Evolutionary conservation across 2,329 filamentous ascomycete genomes (phyloP).

Genomic region (Metarhizium sp.): DNA sequence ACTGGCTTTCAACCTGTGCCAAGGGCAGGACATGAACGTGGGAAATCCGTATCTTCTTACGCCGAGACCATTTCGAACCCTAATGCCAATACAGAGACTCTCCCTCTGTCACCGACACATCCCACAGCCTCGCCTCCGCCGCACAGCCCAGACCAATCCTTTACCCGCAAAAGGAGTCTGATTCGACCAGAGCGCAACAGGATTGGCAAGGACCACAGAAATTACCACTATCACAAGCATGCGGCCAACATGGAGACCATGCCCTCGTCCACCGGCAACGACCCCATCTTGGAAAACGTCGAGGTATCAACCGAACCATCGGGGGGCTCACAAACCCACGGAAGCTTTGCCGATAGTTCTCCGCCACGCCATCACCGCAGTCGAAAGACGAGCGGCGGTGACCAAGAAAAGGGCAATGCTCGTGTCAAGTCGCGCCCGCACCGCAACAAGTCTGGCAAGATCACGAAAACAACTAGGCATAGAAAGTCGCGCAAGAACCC

Average conservation of each 20-base stretch:
- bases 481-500: constrained; percentile 36
- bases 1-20: constrained; percentile 42
- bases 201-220: constrained; percentile 79
- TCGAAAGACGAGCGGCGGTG: constrained; percentile 21
- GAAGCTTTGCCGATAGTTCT: constrained; percentile 36
- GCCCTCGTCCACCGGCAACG: constrained; percentile 87
- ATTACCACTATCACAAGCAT: constrained; percentile 93
- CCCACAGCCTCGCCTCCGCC: constrained; percentile 21
- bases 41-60: constrained; percentile 48
- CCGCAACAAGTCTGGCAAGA: constrained; percentile 47
- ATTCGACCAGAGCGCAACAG: constrained; percentile 81
- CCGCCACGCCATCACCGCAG: constrained; percentile 25
- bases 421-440: constrained; percentile 24
- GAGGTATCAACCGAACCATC: constrained; percentile 53
- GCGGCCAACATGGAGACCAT: constrained; percentile 84
- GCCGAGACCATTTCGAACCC: constrained; percentile 46
- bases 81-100: constrained; percentile 45
- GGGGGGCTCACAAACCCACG: constrained; percentile 34
- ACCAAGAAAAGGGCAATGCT: constrained; percentile 22
- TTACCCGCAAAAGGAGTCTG: constrained; percentile 72
- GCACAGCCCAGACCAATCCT: constrained; percentile 21
- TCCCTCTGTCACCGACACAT: constrained; percentile 41
- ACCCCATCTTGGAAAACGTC: constrained; percentile 73
- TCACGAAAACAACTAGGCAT: constrained; percentile 29
- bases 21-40: constrained; percentile 39